Evolutionary conservation across 352 stramenopile species (phyloP).

Genomic region (Phytophthora foliorum): DNA sequence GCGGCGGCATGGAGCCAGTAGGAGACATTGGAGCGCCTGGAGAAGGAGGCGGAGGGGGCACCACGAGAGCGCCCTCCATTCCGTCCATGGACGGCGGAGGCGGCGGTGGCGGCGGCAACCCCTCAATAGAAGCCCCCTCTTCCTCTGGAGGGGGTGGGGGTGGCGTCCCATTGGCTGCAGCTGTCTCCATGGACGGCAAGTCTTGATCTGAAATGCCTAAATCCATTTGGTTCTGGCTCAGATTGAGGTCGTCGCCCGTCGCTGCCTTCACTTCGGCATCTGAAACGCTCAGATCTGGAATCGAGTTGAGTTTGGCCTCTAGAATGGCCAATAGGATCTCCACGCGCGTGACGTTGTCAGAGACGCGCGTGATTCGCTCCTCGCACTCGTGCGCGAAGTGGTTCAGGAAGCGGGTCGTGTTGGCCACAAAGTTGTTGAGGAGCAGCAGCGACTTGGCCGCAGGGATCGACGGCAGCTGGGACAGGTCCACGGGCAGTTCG

Average conservation of each 20-base stretch:
- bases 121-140: constrained; percentile 25
- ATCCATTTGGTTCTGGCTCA: constrained; percentile 38
- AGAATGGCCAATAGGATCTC: constrained; percentile 89
- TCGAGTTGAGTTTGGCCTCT: constrained; percentile 87
- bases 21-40: constrained; percentile 20
- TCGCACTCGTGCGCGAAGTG: constrained; percentile 89
- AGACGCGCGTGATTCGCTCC: constrained; percentile 78
- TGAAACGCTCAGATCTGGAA: constrained; percentile 80
- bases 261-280: constrained; percentile 66
- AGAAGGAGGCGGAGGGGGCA: constrained; percentile 37
- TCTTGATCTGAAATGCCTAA: constrained; percentile 78
- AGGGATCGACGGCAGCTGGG: constrained; percentile 78
- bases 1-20: constrained; percentile 27
- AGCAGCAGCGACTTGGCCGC: constrained; percentile 84
- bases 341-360: constrained; percentile 79
- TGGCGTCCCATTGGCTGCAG: constrained; percentile 44
- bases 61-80: constrained; percentile 37
- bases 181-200: constrained; percentile 57
- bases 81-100: constrained; percentile 33
- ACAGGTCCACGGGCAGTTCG: constrained; percentile 81
- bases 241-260: constrained; percentile 14
- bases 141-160: constrained; percentile 52
- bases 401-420: constrained; percentile 90
- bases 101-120: constrained; percentile 19
- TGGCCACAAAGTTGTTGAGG: constrained; percentile 90